Evolutionary conservation across 345 rosid species (phyloP).

Genomic region (Citrus unshiu): DNA sequence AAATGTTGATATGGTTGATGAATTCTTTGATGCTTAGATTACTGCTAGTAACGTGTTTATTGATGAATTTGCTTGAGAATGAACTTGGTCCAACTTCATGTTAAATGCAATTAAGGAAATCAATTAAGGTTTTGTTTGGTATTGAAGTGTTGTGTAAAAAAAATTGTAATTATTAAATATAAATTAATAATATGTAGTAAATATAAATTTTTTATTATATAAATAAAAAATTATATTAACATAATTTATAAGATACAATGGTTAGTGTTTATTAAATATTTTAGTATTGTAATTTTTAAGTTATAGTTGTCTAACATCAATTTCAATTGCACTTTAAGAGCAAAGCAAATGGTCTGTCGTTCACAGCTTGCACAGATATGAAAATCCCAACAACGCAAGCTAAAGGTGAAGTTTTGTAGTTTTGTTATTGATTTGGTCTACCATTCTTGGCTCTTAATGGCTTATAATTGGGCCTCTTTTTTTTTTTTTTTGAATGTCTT

Average conservation of each 20-base stretch:
- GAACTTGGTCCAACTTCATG: background rate
- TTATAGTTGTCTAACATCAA: rapidly evolving
- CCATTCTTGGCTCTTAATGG: background rate
- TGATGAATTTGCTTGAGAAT: background rate
- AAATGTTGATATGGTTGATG: no score
- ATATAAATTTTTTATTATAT: no score
- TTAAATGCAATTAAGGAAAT: background rate
- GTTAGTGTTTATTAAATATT: no score
- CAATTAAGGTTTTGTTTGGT: background rate
- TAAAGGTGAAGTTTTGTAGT: background rate
- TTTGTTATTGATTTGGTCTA: background rate
- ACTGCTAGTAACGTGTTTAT: no score
- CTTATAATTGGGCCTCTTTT: background rate
- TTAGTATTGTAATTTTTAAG: no score
- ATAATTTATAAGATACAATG: no score
- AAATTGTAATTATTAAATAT: no score
- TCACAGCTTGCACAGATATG: background rate
- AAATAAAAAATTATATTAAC: no score
- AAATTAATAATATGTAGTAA: no score
- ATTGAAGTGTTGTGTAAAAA: no score
- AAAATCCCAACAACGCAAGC: background rate
- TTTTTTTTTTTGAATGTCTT: background rate
- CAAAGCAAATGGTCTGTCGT: no score
- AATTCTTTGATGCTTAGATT: no score
- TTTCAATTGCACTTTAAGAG: background rate